phyloP scores from a whole-genome alignment of 2,329 filamentous ascomycete species.

The Nannizziopsis barbatae region DNA sequence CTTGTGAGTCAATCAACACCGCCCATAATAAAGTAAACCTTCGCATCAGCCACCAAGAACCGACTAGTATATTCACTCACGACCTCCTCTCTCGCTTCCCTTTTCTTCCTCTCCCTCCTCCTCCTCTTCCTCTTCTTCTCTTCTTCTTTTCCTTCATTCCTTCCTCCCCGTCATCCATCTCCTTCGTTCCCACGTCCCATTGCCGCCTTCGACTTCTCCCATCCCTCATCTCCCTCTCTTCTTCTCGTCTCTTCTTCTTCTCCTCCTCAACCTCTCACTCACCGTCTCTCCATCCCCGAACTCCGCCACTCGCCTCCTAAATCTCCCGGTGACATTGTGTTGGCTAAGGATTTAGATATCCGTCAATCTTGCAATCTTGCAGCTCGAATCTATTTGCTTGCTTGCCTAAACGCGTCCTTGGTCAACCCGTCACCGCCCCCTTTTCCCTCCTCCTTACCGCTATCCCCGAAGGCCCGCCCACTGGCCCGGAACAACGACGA shows the following conservation, averaged over 20 bases:
- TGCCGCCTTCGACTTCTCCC: conserved; percentile 16
- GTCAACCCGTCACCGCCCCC: conserved; percentile 4
- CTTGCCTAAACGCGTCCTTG: not conserved
- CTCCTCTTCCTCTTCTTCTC: conserved; percentile 16
- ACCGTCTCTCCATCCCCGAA: conserved; percentile 22
- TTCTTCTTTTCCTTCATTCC: conserved; percentile 23
- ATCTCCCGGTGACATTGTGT: conserved; percentile 6
- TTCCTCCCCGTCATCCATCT: conserved; percentile 25
- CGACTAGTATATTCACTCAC: not conserved
- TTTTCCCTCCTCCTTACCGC: not conserved
- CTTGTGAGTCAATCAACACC: no score
- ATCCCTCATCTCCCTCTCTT: conserved; percentile 15
- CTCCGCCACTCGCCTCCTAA: conserved; percentile 10
- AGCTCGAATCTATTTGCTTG: conserved; percentile 7
- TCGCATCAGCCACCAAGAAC: not conserved
- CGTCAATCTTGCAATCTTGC: conserved; percentile 7
- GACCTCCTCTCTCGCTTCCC: conserved; percentile 17
- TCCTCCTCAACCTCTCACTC: conserved; percentile 20
- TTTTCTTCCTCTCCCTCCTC: conserved; percentile 15
- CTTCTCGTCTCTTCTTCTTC: not conserved
- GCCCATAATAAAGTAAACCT: not conserved
- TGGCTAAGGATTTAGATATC: conserved; percentile 2
- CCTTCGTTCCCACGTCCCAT: conserved; percentile 17
- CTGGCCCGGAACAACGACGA: no score
- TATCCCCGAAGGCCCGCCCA: not conserved